Conservation (phyloP, 2,329 filamentous ascomycete species). For the Colletotrichum endophyticum region DNA sequence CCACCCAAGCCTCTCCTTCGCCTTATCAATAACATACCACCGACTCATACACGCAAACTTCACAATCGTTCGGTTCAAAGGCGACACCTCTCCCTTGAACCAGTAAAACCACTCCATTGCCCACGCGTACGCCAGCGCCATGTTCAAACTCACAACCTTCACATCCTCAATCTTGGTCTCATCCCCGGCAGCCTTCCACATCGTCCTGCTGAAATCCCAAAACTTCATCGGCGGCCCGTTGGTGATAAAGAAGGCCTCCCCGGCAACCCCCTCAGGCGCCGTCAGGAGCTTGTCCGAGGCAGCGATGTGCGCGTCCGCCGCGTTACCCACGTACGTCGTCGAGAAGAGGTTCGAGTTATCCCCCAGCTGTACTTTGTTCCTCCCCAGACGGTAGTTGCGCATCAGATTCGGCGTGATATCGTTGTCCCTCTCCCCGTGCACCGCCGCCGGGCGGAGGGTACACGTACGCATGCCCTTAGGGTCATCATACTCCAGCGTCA, state of each 20-base stretch:
- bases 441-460: conserved; percentile 15
- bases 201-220: conserved; percentile 63
- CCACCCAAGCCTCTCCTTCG: conserved; percentile 34
- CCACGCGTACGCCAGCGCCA: conserved; percentile 18
- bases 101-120: conserved; percentile 28
- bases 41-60: conserved; percentile 31
- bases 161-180: conserved; percentile 6
- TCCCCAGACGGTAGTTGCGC: conserved; percentile 55
- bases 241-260: conserved; percentile 69
- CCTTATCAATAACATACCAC: conserved; percentile 36
- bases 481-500: conserved; percentile 17
- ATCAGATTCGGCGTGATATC: conserved; percentile 61
- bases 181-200: conserved; percentile 46
- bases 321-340: conserved; percentile 70
- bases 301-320: conserved; percentile 66
- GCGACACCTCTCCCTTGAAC: conserved; percentile 29
- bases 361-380: conserved; percentile 66
- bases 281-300: conserved; percentile 61
- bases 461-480: conserved; percentile 16
- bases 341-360: conserved; percentile 67
- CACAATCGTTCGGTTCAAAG: conserved; percentile 29
- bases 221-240: conserved; percentile 67
- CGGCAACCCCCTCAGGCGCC: conserved; percentile 51
- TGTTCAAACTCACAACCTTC: neutral
- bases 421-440: conserved; percentile 45